A percentile compares a stretch with the other conserved stretches of the same genome.
These are phyloP conservation scores for Aureobasidium sp. DNA, from an alignment of 2,329 filamentous ascomycete species.

Conservation along the genomic window DNA sequence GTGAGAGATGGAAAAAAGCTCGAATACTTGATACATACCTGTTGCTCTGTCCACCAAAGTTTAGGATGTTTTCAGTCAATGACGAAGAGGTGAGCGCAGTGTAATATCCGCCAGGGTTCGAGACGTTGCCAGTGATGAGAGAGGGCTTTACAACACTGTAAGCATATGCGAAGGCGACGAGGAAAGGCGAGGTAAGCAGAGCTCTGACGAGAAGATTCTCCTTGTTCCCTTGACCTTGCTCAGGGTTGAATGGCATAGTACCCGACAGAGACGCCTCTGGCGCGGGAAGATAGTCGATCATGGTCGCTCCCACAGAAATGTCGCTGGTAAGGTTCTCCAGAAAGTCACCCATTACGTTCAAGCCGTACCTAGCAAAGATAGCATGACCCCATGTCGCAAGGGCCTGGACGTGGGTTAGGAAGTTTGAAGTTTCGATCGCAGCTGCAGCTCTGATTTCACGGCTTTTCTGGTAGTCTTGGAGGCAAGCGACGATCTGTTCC, in stretches of 20 bases:
- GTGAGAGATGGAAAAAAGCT: background rate
- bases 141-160: background rate
- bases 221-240: constrained; percentile 23
- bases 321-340: constrained; percentile 17
- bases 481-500: constrained; percentile 12
- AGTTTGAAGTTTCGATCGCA: constrained; percentile 18
- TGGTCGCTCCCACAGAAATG: constrained; percentile 22
- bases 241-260: constrained; percentile 27
- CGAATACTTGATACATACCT: background rate
- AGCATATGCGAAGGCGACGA: background rate
- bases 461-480: constrained; percentile 20
- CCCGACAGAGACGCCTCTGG: constrained; percentile 23
- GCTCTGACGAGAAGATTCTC: constrained; percentile 21
- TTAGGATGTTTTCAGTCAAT: background rate
- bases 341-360: constrained; percentile 15
- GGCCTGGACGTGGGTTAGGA: constrained; percentile 21
- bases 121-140: background rate
- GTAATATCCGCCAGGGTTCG: background rate
- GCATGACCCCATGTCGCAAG: background rate
- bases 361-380: background rate
- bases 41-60: background rate
- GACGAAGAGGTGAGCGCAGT: background rate
- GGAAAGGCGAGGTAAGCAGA: constrained; percentile 9
- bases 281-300: constrained; percentile 26
- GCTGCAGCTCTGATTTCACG: constrained; percentile 19